Base-by-base conservation (phyloP, 768 basidiomycete genomes). In the Mycena galericulata region DNA sequence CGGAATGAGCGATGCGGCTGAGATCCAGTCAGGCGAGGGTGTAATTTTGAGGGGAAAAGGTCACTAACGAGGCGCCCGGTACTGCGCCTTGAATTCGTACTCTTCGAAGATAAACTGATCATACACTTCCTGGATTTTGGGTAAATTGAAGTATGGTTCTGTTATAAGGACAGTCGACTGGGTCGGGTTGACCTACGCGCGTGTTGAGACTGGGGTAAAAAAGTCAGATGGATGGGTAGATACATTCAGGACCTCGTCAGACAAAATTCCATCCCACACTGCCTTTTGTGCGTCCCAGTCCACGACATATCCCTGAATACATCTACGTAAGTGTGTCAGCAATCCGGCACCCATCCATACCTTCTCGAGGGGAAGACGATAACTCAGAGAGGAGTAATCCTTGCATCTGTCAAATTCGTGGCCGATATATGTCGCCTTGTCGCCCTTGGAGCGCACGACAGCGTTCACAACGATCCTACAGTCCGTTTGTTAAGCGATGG, bases 71-170 rank as follows among this genome's bases (percentile, higher is more conserved):
- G 94, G 89, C 75, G 90, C 90, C 30, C 96, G 88, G 75, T 88
- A 85, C 77, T 94, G 96, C 51, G 93, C 89, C 50, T 86, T 84
- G 76, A 97, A 98, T 74, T 97, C 96, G 81, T 96, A 99, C 80
- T 98, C 96, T 78, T 98, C 97, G 74, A 98, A 98, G 3, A 97
- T 85, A 76, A 98, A 93, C 79, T 98, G 95, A 77, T 99, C 97
- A 74, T 97, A 96, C 36, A 94, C 87, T 27, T 96, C 94, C 80
- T 96, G 94, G 17, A 98, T 88, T 75, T 95, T 96, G 30, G 95
- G 93, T 11, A 97, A 83, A 80, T 98, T 96, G 86, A 97, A 94
- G 76, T 94, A 95, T 7, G 97, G 96, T 80, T 98, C 97, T 7
- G 97, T 98, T 62, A 98, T 87, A 54, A 98, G 82, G 38, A 98